Percentiles rank a stretch among this genome's conserved stretches.
phyloP scores from a whole-genome alignment of 2,329 filamentous ascomycete species.

The Ophiostoma ulmi region DNA sequence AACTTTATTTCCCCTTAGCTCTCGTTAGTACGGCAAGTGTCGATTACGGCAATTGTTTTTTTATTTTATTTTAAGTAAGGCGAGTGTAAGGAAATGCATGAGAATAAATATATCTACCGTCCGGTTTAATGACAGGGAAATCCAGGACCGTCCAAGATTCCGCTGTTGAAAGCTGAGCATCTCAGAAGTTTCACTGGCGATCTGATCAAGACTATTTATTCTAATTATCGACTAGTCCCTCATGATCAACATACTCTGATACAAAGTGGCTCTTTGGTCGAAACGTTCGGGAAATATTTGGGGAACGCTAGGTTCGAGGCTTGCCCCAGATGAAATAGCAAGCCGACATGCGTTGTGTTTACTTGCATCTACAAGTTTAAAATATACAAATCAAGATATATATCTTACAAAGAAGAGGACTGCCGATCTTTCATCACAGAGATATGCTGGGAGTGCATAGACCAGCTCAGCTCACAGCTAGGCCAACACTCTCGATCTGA shows the following conservation, averaged over 20 bases:
- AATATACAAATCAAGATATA: no score
- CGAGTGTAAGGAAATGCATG: no score
- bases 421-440: neutral
- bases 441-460: neutral
- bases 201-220: neutral
- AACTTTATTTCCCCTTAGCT: neutral
- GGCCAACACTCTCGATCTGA: neutral
- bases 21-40: neutral
- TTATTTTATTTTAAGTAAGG: no score
- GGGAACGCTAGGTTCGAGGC: constrained; percentile 1
- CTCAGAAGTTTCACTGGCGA: constrained; percentile 1
- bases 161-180: neutral
- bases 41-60: neutral
- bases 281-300: constrained; percentile 6
- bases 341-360: neutral
- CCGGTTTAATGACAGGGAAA: neutral
- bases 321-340: constrained; percentile 4
- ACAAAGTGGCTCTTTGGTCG: constrained; percentile 5
- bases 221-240: neutral
- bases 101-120: no score
- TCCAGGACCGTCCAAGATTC: constrained; percentile 5
- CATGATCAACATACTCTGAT: constrained; percentile 13
- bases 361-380: no score
- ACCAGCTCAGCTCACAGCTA: neutral
- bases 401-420: no score